Evolutionary conservation across 371 early-diverging fungal species (phyloP).

Genomic region (Dentiscutata heterogama): DNA sequence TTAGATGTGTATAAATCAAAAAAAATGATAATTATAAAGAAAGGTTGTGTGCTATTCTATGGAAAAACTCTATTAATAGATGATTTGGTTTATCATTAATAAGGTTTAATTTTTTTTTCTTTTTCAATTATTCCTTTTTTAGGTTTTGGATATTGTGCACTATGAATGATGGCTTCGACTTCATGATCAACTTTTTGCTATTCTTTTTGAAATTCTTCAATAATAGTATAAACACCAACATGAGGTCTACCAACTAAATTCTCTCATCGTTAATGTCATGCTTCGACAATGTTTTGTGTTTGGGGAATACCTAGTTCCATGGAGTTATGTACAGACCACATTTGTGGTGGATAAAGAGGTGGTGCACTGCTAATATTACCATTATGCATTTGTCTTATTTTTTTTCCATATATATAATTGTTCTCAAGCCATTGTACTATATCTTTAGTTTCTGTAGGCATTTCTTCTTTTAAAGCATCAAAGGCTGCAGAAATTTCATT

Average conservation of each 20-base stretch:
- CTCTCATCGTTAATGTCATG: not conserved
- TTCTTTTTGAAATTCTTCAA: constrained; percentile 17
- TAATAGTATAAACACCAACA: not conserved
- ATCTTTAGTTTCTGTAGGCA: no score
- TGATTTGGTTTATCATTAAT: no score
- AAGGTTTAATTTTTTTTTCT: no score
- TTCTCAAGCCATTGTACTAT: constrained; percentile 12
- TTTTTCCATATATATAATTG: not conserved
- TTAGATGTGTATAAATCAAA: no score
- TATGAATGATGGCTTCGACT: not conserved
- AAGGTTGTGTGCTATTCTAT: no score
- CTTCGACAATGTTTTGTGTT: not conserved
- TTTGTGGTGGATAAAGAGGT: not conserved
- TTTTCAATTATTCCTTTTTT: not conserved
- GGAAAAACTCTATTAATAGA: no score
- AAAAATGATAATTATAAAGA: no score
- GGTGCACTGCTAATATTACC: not conserved
- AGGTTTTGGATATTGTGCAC: not conserved
- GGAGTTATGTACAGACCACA: not conserved
- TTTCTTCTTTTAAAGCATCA: no score
- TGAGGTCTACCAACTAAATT: not conserved
- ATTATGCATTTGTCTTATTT: not conserved
- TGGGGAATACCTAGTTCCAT: not conserved
- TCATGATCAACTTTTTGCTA: not conserved
- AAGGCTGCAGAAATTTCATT: no score